Evolutionary conservation across 2,329 filamentous ascomycete species (phyloP).

Genomic region (Cladosporium sp.): DNA sequence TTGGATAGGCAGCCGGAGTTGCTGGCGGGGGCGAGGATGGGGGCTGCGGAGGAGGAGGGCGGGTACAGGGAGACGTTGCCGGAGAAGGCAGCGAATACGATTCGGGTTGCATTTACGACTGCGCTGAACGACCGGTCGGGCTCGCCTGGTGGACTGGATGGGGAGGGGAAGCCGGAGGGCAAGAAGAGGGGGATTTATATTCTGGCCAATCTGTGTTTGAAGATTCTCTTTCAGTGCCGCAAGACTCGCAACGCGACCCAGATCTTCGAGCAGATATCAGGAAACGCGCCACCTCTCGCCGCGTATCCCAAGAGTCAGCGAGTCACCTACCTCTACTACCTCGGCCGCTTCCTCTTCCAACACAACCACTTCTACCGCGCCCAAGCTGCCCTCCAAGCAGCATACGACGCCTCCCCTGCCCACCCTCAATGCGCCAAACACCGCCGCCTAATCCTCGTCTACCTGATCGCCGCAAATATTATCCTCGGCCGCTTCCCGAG

Average conservation of each 20-base stretch:
- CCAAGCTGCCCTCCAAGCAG: slow-evolving; percentile 65
- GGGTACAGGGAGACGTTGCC: slow-evolving; percentile 72
- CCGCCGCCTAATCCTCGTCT: slow-evolving; percentile 71
- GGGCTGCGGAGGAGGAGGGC: slow-evolving; percentile 46
- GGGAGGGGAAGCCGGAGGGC: slow-evolving; percentile 62
- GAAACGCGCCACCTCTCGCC: slow-evolving; percentile 71
- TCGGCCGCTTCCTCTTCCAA: slow-evolving; percentile 82
- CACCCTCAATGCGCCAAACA: slow-evolving; percentile 52
- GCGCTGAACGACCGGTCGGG: slow-evolving; percentile 75
- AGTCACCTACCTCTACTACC: slow-evolving; percentile 90
- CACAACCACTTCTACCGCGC: slow-evolving; percentile 78
- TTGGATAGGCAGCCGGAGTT: slow-evolving; percentile 76
- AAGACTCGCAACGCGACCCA: slow-evolving; percentile 80
- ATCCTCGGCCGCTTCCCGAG: slow-evolving; percentile 80
- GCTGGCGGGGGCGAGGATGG: slow-evolving; percentile 53
- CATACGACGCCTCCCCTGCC: slow-evolving; percentile 67
- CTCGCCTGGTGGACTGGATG: slow-evolving; percentile 44
- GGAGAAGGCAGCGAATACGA: slow-evolving; percentile 79
- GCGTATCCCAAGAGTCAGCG: slow-evolving; percentile 80
- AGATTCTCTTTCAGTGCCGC: slow-evolving; percentile 79
- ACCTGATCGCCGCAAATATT: slow-evolving; percentile 75
- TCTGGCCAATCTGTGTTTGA: slow-evolving; percentile 84
- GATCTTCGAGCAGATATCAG: slow-evolving; percentile 81
- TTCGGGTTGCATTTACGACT: slow-evolving; percentile 85
- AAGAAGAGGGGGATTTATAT: slow-evolving; percentile 85